phyloP scores from a whole-genome alignment of 208 protist species.

The Lotmaria passim region DNA sequence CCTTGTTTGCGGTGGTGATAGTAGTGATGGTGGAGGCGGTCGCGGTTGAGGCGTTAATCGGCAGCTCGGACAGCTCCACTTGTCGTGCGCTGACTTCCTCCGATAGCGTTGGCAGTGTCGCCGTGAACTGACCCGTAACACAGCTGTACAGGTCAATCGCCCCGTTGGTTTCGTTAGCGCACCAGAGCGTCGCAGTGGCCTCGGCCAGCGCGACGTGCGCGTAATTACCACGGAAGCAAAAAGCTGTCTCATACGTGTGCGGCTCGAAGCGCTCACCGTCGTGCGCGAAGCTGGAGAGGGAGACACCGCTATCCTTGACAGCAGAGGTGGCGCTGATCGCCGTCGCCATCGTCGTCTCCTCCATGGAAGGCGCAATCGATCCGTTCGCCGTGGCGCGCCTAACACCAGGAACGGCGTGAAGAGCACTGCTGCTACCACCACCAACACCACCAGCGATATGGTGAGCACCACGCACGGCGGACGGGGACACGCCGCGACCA shows the following conservation, averaged over 20 bases:
- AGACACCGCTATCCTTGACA: slow-evolving; percentile 10
- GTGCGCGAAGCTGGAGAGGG: slow-evolving; percentile 11
- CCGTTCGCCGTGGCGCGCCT: too few species aligned
- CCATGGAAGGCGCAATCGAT: neutral
- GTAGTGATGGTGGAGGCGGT: neutral
- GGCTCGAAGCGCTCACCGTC: slow-evolving; percentile 43
- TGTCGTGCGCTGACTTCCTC: slow-evolving; percentile 19
- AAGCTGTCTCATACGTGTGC: slow-evolving; percentile 41
- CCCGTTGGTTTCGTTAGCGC: slow-evolving; percentile 48
- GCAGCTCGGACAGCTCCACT: slow-evolving; percentile 22
- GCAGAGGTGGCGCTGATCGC: neutral
- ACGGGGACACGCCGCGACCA: too few species aligned
- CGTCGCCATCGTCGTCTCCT: neutral
- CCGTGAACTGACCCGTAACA: slow-evolving; percentile 56
- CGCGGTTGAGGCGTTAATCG: neutral
- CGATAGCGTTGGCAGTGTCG: slow-evolving; percentile 33
- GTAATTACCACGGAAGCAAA: slow-evolving; percentile 56
- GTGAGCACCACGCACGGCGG: neutral
- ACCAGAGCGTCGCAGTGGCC: slow-evolving; percentile 63
- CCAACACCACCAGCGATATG: too few species aligned
- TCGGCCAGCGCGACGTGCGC: slow-evolving; percentile 33
- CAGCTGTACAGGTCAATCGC: slow-evolving; percentile 73
- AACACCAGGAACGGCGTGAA: too few species aligned
- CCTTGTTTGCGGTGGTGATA: neutral
- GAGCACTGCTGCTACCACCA: too few species aligned